Conservation (phyloP, 2,329 filamentous ascomycete genomes). For the Cordyceps pruinosa region DNA sequence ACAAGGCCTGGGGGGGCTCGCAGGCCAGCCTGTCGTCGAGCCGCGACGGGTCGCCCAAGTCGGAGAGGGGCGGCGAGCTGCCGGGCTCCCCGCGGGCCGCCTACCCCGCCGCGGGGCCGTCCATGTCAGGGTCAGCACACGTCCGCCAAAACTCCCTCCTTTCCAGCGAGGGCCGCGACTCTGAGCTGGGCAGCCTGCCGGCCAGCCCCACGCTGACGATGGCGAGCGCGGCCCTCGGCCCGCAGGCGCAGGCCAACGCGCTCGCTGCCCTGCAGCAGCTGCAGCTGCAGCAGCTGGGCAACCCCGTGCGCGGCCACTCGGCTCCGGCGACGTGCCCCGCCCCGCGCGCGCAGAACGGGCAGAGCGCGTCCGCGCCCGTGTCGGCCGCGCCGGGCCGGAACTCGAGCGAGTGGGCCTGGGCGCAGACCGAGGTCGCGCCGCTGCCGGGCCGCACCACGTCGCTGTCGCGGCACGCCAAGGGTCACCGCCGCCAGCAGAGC, state of each 20-base stretch:
- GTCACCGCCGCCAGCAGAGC: slow-evolving; percentile 43
- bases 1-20: slow-evolving; percentile 74
- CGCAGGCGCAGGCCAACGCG: background rate
- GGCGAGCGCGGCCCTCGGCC: slow-evolving; percentile 24
- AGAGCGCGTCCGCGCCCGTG: slow-evolving; percentile 11
- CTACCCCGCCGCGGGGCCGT: slow-evolving; percentile 11
- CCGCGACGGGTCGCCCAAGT: slow-evolving; percentile 43
- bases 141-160: slow-evolving; percentile 44
- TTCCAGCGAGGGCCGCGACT: slow-evolving; percentile 42
- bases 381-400: slow-evolving; percentile 2
- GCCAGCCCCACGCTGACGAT: slow-evolving; percentile 47
- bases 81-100: slow-evolving; percentile 35
- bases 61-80: slow-evolving; percentile 42
- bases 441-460: background rate
- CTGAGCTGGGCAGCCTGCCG: slow-evolving; percentile 38
- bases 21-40: slow-evolving; percentile 61
- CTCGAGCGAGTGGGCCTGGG: slow-evolving; percentile 10
- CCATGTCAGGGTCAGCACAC: slow-evolving; percentile 24
- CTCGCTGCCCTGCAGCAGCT: background rate
- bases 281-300: slow-evolving; percentile 2
- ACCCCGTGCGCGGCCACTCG: slow-evolving; percentile 9
- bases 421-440: background rate
- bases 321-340: slow-evolving; percentile 2
- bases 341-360: background rate
- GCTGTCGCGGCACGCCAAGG: slow-evolving; percentile 21